Evolutionary conservation across 192 early-diverging fungal genomes (phyloP).

Genomic region (Polychytrium aggregatum): DNA sequence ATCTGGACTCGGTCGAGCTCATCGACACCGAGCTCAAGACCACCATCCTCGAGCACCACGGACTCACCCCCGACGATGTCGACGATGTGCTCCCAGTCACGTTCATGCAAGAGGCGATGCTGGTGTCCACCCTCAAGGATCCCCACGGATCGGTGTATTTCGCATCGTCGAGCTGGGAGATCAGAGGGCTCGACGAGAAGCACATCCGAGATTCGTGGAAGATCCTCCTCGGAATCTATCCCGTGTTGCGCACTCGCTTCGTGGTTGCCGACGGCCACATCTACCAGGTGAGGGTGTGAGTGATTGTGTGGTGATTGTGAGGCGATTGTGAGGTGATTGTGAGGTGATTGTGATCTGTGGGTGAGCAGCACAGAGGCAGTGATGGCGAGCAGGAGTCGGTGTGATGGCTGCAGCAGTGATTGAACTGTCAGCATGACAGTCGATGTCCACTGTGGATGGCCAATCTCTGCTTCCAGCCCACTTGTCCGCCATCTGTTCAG

Average conservation of each 20-base stretch:
- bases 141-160: background rate
- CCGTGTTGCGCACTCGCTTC: slow-evolving; percentile 3
- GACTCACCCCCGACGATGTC: background rate
- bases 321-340: too few species aligned
- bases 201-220: background rate
- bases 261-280: background rate
- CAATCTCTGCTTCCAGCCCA: too few species aligned
- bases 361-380: too few species aligned
- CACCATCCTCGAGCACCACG: background rate
- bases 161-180: background rate
- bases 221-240: background rate
- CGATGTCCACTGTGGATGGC: too few species aligned
- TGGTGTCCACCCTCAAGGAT: background rate
- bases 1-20: too few species aligned
- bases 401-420: too few species aligned
- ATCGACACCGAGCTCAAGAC: background rate
- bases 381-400: too few species aligned
- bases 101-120: slow-evolving; percentile 14
- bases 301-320: too few species aligned
- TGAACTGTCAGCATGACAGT: too few species aligned
- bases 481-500: too few species aligned
- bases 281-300: too few species aligned
- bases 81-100: slow-evolving; percentile 7
- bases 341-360: too few species aligned
- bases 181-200: background rate